These are phyloP conservation scores for Amesomyces nigricolor DNA, from an alignment of 2,329 filamentous ascomycete genomes.

Conservation along the genomic window DNA sequence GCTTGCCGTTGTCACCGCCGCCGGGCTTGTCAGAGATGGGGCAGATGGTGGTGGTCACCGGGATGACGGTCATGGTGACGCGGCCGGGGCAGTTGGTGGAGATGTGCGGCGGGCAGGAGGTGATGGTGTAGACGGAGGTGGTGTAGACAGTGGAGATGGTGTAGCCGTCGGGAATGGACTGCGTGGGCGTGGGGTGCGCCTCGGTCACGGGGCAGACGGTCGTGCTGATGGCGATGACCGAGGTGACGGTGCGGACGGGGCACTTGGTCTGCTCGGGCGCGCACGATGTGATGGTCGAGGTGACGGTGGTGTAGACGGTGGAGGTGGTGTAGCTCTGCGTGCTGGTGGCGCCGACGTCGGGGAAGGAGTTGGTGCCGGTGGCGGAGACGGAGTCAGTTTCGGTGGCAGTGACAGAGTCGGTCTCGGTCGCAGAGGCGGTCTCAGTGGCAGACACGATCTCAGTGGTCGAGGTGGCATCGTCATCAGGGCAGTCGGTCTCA, in stretches of 20 bases:
- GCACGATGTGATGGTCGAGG: conserved; percentile 29
- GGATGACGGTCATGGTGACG: conserved; percentile 17
- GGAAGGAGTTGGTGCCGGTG: neutral
- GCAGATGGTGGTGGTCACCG: conserved; percentile 20
- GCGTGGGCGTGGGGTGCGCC: conserved; percentile 4
- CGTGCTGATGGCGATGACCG: conserved; percentile 30
- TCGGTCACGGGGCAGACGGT: conserved; percentile 39
- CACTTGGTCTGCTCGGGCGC: conserved; percentile 27
- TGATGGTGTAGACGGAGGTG: conserved; percentile 27
- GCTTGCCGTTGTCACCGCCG: neutral
- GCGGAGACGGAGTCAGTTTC: conserved; percentile 10
- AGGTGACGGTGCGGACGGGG: conserved; percentile 26
- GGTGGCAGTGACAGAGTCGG: conserved; percentile 9
- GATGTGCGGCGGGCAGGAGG: conserved; percentile 26
- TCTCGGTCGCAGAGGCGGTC: neutral
- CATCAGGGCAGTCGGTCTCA: neutral
- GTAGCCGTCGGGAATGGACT: conserved; percentile 8
- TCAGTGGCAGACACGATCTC: neutral
- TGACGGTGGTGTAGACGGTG: conserved; percentile 24
- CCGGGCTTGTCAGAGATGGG: conserved; percentile 10
- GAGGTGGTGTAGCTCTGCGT: conserved; percentile 17
- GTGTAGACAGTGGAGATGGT: conserved; percentile 24
- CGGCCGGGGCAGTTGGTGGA: conserved; percentile 22
- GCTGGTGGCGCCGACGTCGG: conserved; percentile 4
- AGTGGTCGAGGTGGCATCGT: neutral